Percentiles rank a stretch among this genome's conserved stretches.
Evolutionary conservation across 495 filamentous ascomycete genomes (phyloP).

Genomic region (Penicillium goetzii): DNA sequence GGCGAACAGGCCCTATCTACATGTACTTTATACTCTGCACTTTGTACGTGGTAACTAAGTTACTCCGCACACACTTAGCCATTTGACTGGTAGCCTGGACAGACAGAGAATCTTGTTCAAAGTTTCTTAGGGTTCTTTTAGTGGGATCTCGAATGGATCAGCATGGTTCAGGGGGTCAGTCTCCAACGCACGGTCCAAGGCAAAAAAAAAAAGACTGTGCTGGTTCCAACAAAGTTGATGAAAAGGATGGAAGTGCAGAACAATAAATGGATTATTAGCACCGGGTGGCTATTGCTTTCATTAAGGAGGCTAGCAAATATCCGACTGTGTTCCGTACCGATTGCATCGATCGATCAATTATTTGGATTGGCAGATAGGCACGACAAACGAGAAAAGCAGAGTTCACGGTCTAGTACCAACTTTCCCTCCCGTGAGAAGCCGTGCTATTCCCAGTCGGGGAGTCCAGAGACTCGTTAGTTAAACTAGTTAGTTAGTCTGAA

Average conservation of each 20-base stretch:
- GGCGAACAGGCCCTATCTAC: not conserved
- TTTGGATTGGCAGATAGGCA: not conserved
- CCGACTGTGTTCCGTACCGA: not conserved
- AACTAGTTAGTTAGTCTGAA: slow-evolving; percentile 5
- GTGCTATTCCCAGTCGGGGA: slow-evolving; percentile 28
- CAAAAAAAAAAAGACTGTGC: not conserved
- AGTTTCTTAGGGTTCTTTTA: not conserved
- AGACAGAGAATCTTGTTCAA: not conserved
- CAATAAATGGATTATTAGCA: not conserved
- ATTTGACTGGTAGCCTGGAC: not conserved
- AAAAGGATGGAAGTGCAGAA: not conserved
- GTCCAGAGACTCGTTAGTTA: not conserved
- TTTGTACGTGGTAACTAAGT: not conserved
- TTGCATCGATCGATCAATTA: not conserved
- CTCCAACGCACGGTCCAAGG: slow-evolving; percentile 1
- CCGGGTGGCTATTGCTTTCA: not conserved
- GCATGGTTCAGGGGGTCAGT: not conserved
- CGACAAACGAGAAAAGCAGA: slow-evolving; percentile 1
- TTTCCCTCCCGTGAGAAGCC: not conserved
- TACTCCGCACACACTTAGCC: not conserved
- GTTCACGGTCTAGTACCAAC: slow-evolving; percentile 1
- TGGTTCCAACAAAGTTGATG: not conserved
- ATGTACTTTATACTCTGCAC: not conserved
- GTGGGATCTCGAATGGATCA: not conserved
- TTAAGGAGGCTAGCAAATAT: not conserved